Evolutionary conservation across 208 protist species (phyloP), one percentile per base, ranked within the genome.

Genomic region (Wallacemonas sp.): DNA sequence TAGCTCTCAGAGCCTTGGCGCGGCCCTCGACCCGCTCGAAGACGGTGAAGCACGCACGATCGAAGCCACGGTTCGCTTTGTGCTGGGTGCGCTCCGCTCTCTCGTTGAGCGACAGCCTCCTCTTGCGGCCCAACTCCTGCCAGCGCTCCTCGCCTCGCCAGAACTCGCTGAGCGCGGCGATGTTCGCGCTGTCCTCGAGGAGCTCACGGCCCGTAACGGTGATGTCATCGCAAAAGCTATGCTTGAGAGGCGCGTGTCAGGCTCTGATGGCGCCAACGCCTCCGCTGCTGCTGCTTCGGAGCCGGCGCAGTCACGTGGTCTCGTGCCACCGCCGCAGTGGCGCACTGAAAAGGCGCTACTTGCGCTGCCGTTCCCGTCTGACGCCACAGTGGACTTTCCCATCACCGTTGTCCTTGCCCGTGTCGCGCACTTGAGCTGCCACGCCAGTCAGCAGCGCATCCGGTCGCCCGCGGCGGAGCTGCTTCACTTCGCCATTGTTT

Each of bases 401-500:
- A 38, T 97, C 14, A 87, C 86, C 55, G 19, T 58, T 6, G 60
- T 97, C 1, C 65, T 98, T 5, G 86, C 84, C 24, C 62, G 74
- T 11, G 58, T 96, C 8, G 68, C 84, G 0, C 51, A 82, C 21
- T 68, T 98, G 2, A 84, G 88, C 42, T 72, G 82, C 51, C 63
- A 74, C 15, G 66, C 86, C 1, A 75, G 65, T n/a, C 70, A 83
- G 53, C 74, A 70, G 21, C 69, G 78, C 31, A 81, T 87, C 11
- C 91, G 95, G 26, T 72, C 91, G 2, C 85, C 91, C 0, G 90
- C 94, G 9, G 86, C 82, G 60, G 92, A 98, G 67, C 78, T 98
- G 4, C 76, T 98, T 17, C 88, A 97, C 67, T 80, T 82, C n/a
- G 66, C 90, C 2, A 64, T 93, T 1, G 31, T 91, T 8, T 94